Evolutionary conservation across 805 yeast species (phyloP), one percentile per base, ranked within the genome.

Genomic region (Suhomyces canberraensis): DNA sequence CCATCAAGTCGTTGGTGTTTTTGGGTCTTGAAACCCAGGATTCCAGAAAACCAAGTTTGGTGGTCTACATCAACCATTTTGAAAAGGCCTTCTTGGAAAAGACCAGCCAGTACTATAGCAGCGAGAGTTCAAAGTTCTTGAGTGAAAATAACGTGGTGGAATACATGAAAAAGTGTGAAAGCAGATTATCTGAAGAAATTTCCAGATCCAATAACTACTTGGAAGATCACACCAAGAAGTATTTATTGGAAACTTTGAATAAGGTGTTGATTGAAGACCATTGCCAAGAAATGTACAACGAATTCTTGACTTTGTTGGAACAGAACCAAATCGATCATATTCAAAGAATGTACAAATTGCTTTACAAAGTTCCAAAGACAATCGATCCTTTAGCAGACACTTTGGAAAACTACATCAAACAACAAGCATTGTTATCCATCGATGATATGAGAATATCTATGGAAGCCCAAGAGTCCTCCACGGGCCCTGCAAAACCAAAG

Each of bases 1-100:
- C 93, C 1, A 84, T 91, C 44, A 83, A 79, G 51, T 90, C 97
- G 1, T 79, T 90, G 66, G 96, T 91, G 9, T 75, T 80, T 30
- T 71, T 93, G 45, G 98, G 98, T 4, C 82, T 95, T 48, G 98
- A 93, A 56, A 81, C 79, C 40, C 89, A 84, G 56, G 97, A 89
- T 61, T 73, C 86, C 58, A 89, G 85, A 63, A 89, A 88, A 54
- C 78, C 87, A 35, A 88, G 86, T 54, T 70, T 90, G 52, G 74
- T 81, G 15, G 89, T 90, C 21, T 93, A 93, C 63, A 78, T 84
- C 46, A 79, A 79, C 39, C 75, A 75, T 49, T 93, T 91, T 53
- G 96, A 93, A 59, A 71, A 66, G 29, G 78, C 79, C 26, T 93
- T 88, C 56, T 70, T 93, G 46, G 78, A 75, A 16, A 81, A 78